phyloP scores from a whole-genome alignment of 371 early-diverging fungal species.

The Mortierella sp. region DNA sequence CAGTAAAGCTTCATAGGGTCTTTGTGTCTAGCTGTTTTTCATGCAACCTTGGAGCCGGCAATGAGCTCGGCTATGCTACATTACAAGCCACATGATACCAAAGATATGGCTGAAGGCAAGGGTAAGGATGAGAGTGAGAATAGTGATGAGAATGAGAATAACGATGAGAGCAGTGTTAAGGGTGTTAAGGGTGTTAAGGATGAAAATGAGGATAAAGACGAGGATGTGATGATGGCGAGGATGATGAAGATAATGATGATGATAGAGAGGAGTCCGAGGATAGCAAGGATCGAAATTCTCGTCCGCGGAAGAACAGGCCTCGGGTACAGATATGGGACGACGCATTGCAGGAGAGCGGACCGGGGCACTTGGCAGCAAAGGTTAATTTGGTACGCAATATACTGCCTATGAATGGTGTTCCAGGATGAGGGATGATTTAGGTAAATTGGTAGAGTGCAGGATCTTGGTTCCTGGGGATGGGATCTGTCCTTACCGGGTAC shows the following conservation, averaged over 20 bases:
- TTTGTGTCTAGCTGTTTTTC: background rate
- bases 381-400: background rate
- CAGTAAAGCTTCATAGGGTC: too few relatives aligned
- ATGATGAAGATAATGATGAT: background rate
- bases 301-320: background rate
- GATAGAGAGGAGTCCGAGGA: background rate
- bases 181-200: background rate
- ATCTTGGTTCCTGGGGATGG: constrained; percentile 52
- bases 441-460: constrained; percentile 55
- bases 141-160: too few relatives aligned
- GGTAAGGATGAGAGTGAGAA: too few relatives aligned
- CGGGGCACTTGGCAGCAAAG: background rate
- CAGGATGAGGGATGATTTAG: constrained; percentile 36
- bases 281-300: background rate
- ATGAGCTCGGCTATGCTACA: background rate
- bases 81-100: background rate
- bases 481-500: constrained; percentile 35
- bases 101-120: too few relatives aligned
- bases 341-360: too few relatives aligned
- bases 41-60: background rate
- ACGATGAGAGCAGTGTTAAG: too few relatives aligned
- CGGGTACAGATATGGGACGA: too few relatives aligned
- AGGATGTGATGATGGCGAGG: background rate
- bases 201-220: constrained; percentile 2
- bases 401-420: background rate